These are phyloP conservation scores for Onygenales sp. DNA, from an alignment of 2,329 filamentous ascomycete genomes.

Conservation along the genomic window DNA sequence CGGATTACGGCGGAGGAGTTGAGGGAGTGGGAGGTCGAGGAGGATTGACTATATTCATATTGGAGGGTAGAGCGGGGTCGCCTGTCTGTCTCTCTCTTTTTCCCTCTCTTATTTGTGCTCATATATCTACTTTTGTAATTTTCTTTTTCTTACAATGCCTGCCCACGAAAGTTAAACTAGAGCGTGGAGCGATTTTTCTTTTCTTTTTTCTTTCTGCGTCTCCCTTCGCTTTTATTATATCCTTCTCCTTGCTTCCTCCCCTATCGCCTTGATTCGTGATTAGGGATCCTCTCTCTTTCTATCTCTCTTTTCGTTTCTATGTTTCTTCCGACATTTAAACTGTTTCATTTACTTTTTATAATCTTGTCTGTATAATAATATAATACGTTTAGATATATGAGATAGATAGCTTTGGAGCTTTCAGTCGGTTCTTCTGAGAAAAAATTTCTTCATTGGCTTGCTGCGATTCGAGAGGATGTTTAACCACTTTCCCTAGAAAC, in stretches of 20 bases:
- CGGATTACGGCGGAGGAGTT: slow-evolving; percentile 52
- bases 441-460: too few relatives aligned
- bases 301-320: not conserved
- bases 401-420: too few relatives aligned
- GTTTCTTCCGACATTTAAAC: not conserved
- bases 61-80: not conserved
- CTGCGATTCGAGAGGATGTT: too few relatives aligned
- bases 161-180: not conserved
- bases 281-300: not conserved
- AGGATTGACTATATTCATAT: not conserved
- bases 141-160: not conserved
- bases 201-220: not conserved
- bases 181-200: not conserved
- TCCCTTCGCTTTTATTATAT: not conserved
- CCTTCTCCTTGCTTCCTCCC: not conserved
- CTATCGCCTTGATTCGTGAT: not conserved
- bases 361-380: not conserved
- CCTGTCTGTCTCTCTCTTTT: not conserved
- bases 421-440: too few relatives aligned
- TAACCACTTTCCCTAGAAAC: too few relatives aligned
- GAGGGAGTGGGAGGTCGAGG: slow-evolving; percentile 25
- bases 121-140: not conserved
- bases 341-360: not conserved
- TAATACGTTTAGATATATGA: not conserved
- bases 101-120: too few relatives aligned